These are phyloP conservation scores for Pichia occidentalis DNA, from an alignment of 805 yeast genomes.

Conservation along the genomic window DNA sequence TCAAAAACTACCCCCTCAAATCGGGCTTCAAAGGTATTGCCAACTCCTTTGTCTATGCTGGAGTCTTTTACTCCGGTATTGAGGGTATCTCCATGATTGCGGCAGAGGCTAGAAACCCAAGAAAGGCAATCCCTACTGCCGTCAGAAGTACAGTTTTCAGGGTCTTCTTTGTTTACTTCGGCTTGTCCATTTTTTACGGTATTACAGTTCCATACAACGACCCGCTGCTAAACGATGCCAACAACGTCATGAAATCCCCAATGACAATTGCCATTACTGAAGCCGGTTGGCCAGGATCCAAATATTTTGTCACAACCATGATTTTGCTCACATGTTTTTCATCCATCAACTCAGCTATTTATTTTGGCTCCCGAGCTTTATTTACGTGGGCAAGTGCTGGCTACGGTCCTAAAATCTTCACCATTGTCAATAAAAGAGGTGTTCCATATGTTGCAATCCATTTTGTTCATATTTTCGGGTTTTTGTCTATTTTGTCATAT, in stretches of 20 bases:
- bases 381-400: conserved; percentile 58
- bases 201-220: conserved; percentile 53
- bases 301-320: conserved; percentile 55
- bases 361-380: conserved; percentile 61
- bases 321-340: conserved; percentile 58
- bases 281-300: conserved; percentile 47
- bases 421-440: conserved; percentile 48
- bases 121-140: conserved; percentile 50
- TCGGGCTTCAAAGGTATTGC: conserved; percentile 25
- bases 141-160: conserved; percentile 53
- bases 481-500: conserved; percentile 50
- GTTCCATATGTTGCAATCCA: conserved; percentile 59
- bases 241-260: conserved; percentile 41
- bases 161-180: conserved; percentile 46
- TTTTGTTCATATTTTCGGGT: conserved; percentile 47
- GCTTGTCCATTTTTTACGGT: conserved; percentile 51
- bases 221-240: conserved; percentile 35
- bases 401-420: conserved; percentile 38
- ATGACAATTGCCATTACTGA: conserved; percentile 41
- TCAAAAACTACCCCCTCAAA: conserved; percentile 30
- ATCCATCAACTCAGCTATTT: conserved; percentile 64
- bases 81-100: conserved; percentile 42
- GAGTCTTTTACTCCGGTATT: conserved; percentile 24
- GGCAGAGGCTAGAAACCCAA: conserved; percentile 55
- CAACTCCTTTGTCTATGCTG: conserved; percentile 20